Base-by-base conservation (phyloP, 2,329 filamentous ascomycete genomes). In the Eutypella sp. region DNA sequence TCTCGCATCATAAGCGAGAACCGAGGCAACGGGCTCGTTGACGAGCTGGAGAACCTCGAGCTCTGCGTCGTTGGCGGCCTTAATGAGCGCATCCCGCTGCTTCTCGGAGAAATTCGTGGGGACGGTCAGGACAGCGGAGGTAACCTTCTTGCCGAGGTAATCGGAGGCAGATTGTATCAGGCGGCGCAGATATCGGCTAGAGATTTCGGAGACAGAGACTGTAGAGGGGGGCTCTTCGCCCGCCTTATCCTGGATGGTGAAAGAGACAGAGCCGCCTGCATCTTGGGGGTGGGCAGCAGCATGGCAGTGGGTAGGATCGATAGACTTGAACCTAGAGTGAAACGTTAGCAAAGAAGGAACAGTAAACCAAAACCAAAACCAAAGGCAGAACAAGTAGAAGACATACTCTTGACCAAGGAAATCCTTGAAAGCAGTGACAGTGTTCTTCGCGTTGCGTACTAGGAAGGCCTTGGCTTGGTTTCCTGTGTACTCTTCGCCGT, bases 401-500 rank as follows among this genome's bases (percentile, higher is more conserved):
- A 65, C 81, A 48, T 82, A 95, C 87, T 95, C 87, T 79, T 95
- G 88, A 59, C 93, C 93, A 44, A 99, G 72, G 69, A 90, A 96
- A 64, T 99, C 93, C 70, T 90, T 85, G 78, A 97, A 99, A 75
- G 89, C 95, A 65, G 89, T 88, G 63, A 96, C 81, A 19, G 93
- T 96, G 78, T 97, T 97, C 67, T 82, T 81, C 54, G 89, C 79
- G 71, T 99, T 97, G 64, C 93, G 87, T 57, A 97, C 79, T 48
- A 97, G 81, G 73, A 97, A 92, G 54, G 80, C 77, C 79, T 97
- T 99, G 61, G 92, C 93, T 72, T 99, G 92, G 55, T 87, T 85
- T 61, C 93, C 93, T 64, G 95, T 91, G 71, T 95, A 96, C 73
- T 99, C 92, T 65, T 99, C 93, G 56, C 91, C 93, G 45, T 91